Evolutionary conservation across 495 filamentous ascomycete genomes (phyloP), one percentile per base, ranked within the genome.

Genomic region (Neurospora sublineolata): DNA sequence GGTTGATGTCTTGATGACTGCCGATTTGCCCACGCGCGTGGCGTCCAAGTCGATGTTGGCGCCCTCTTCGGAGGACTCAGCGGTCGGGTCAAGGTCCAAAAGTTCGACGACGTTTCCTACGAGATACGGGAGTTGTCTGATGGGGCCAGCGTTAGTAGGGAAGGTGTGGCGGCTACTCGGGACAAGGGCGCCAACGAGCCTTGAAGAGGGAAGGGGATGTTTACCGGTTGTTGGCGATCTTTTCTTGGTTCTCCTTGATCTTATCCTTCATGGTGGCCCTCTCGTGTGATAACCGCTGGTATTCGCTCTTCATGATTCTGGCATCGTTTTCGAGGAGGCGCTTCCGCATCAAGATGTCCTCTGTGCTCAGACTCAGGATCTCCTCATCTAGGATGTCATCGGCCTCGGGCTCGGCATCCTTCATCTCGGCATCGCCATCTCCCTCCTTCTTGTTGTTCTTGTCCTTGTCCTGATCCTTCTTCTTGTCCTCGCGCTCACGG

Each of bases 1-100:
- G 18, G 95, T 99, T 11, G 94, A 97, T n/a, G 95, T 99, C 83
- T 99, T 99, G 87, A 99, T 98, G 79, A 99, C 96, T 46, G 96
- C 95, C 8, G 94, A 97, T 82, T 98, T 98, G 81, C 95, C 95
- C 14, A 97, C 93, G 64, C 95, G 89, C 39, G 94, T 97, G 73
- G 96, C 95, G 82, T 99, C 95, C 39, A 99, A 87, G 80, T 99
- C 95, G 81, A 98, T 97, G 78, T 99, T 98, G 74, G 95, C 95
- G 40, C 95, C 95, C 81, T 99, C 95, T 83, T 98, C 96, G 44
- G 91, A 93, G 7, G 94, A 94, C 80, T 98, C 95, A 69, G 92
- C 94, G 44, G 94, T 94, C 72, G 97, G 95, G 78, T 98, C 95
- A 52, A 99, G 91, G 77, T 99, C 95, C 73, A 99, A 84, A 42